Percentiles rank a stretch among this genome's conserved stretches.
Evolutionary conservation across 345 rosid species (phyloP).

Genomic region (Populus nigra): DNA sequence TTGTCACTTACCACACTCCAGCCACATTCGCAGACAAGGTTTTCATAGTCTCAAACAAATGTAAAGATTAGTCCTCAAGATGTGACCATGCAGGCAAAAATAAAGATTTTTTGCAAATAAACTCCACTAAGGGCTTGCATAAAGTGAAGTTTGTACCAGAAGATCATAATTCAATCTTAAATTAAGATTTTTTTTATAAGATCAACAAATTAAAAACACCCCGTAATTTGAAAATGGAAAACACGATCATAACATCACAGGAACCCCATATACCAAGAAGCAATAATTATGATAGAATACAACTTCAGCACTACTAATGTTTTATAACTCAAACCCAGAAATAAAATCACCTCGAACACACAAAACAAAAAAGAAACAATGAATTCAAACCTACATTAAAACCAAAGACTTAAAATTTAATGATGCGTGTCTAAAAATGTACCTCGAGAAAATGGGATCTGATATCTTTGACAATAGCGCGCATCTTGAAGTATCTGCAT

Average conservation of each 20-base stretch:
- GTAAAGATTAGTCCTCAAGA: background rate
- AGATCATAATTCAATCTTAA: background rate
- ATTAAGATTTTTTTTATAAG: background rate
- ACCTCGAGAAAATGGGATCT: slow-evolving; percentile 45
- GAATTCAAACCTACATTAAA: background rate
- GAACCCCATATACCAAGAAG: background rate
- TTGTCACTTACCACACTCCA: background rate
- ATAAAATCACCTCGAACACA: background rate
- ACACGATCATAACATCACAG: background rate
- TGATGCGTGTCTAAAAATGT: background rate
- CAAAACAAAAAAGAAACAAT: background rate
- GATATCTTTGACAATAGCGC: slow-evolving; percentile 34
- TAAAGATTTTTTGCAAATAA: background rate
- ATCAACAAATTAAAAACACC: background rate
- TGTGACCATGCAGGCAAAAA: background rate
- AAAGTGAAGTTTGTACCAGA: background rate
- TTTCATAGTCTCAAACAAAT: background rate
- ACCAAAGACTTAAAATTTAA: background rate
- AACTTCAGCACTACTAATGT: background rate
- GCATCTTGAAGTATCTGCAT: slow-evolving; percentile 47
- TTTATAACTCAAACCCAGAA: background rate
- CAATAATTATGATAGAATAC: background rate
- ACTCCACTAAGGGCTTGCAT: background rate
- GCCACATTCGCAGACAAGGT: background rate
- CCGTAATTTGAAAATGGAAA: background rate